Conservation (phyloP, 345 rosid species). For the Dimocarpus longan region DNA sequence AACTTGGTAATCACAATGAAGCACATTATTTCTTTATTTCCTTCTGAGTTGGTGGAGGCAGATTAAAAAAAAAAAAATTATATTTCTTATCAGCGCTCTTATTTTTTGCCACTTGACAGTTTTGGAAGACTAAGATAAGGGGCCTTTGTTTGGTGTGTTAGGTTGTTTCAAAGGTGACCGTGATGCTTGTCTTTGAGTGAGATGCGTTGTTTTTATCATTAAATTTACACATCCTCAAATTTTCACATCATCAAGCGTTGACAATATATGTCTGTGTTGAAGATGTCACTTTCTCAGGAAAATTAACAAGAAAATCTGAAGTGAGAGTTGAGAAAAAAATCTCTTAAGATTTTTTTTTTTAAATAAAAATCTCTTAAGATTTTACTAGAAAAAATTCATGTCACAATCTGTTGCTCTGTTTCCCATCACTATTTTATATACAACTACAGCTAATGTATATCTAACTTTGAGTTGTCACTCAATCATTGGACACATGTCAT, state of each 20-base stretch:
- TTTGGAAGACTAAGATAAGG: background rate
- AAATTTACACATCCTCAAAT: background rate
- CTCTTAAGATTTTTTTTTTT: too few species aligned
- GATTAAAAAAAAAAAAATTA: too few species aligned
- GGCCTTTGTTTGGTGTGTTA: background rate
- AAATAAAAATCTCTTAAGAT: too few species aligned
- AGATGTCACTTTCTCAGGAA: too few species aligned
- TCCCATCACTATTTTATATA: too few species aligned
- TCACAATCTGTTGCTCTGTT: too few species aligned
- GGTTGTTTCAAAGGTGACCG: background rate
- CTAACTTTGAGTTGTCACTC: too few species aligned
- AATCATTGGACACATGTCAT: too few species aligned
- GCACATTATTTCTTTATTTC: background rate
- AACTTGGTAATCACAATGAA: background rate
- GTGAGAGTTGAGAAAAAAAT: too few species aligned
- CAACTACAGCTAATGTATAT: too few species aligned
- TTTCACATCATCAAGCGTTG: background rate
- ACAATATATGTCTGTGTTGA: background rate
- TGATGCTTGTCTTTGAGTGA: background rate
- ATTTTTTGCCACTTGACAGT: background rate
- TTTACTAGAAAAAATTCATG: too few species aligned
- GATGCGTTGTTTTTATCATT: background rate
- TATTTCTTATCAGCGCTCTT: background rate
- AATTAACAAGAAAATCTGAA: too few species aligned
- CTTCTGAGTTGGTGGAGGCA: background rate